A percentile compares a stretch with the other conserved stretches of the same genome.
These are phyloP conservation scores for Saccharomycopsis hybrid DNA, from an alignment of 1,139 yeast species.

Conservation along the genomic window DNA sequence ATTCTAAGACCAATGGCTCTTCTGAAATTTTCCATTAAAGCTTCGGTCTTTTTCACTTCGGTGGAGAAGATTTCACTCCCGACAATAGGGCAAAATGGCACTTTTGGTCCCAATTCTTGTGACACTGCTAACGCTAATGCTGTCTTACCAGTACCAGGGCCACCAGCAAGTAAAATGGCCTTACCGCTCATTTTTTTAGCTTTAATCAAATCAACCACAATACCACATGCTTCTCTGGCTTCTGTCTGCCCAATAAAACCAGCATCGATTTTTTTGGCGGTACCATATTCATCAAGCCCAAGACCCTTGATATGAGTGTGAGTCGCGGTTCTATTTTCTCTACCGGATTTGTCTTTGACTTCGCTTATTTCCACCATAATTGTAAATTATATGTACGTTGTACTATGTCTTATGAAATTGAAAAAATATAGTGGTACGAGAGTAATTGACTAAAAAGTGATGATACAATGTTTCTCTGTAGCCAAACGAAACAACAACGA, in stretches of 20 bases:
- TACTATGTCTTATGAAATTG: no score
- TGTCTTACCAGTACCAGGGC: conserved; percentile 98
- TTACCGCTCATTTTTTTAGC: conserved; percentile 92
- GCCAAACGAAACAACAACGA: no score
- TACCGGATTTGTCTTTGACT: conserved; percentile 53
- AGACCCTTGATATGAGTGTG: conserved; percentile 96
- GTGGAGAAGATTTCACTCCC: conserved; percentile 95
- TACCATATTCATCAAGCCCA: conserved; percentile 87
- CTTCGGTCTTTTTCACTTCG: conserved; percentile 95
- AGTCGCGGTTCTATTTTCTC: conserved; percentile 85
- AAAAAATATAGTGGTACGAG: no score
- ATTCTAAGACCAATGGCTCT: conserved; percentile 94
- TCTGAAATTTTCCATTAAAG: conserved; percentile 95
- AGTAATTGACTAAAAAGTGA: no score
- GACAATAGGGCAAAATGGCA: conserved; percentile 96
- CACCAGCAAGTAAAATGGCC: conserved; percentile 93
- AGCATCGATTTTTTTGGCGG: conserved; percentile 79
- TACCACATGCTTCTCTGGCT: conserved; percentile 97
- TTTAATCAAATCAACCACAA: conserved; percentile 88
- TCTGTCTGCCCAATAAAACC: conserved; percentile 94
- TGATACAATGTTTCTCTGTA: no score
- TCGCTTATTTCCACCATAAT: conserved; percentile 80
- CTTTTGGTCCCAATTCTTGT: conserved; percentile 96
- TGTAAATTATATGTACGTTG: no score
- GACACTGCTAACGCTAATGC: conserved; percentile 94